Conservation (phyloP, 2,329 filamentous ascomycete species). For the Beauveria scarabaeidicola region DNA sequence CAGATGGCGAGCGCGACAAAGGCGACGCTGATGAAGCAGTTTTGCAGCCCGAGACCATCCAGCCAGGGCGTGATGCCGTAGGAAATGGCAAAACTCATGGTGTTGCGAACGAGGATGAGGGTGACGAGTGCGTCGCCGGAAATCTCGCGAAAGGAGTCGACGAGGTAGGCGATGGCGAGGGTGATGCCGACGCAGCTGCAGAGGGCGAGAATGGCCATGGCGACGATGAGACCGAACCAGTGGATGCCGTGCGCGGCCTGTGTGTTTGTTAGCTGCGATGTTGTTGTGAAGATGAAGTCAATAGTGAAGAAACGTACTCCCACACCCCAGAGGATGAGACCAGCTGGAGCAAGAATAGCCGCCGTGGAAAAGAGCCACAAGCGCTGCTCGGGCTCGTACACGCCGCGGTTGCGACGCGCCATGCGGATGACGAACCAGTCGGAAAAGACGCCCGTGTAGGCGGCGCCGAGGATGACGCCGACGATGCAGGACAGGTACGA, state of each 20-base stretch:
- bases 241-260: conserved; percentile 27
- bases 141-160: conserved; percentile 33
- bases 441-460: conserved; percentile 26
- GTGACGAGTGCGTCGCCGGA: conserved; percentile 31
- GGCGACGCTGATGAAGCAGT: conserved; percentile 33
- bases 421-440: conserved; percentile 30
- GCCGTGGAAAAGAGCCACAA: conserved; percentile 31
- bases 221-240: conserved; percentile 34
- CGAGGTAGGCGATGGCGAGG: conserved; percentile 30
- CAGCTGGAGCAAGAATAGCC: conserved; percentile 20
- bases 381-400: conserved; percentile 33
- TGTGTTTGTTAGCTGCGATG: background rate
- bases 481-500: conserved; percentile 29
- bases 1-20: conserved; percentile 31
- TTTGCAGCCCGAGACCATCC: conserved; percentile 31
- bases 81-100: conserved; percentile 27
- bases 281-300: background rate
- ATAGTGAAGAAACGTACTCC: conserved; percentile 16
- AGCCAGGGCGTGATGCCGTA: conserved; percentile 38
- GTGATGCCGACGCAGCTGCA: conserved; percentile 27
- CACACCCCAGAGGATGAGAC: conserved; percentile 26
- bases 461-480: conserved; percentile 22
- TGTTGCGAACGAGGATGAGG: conserved; percentile 31
- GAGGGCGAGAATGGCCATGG: conserved; percentile 28
- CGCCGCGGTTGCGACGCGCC: conserved; percentile 31